phyloP scores from a whole-genome alignment of 2,329 filamentous ascomycete genomes.

The Hypomyces rosellus region DNA sequence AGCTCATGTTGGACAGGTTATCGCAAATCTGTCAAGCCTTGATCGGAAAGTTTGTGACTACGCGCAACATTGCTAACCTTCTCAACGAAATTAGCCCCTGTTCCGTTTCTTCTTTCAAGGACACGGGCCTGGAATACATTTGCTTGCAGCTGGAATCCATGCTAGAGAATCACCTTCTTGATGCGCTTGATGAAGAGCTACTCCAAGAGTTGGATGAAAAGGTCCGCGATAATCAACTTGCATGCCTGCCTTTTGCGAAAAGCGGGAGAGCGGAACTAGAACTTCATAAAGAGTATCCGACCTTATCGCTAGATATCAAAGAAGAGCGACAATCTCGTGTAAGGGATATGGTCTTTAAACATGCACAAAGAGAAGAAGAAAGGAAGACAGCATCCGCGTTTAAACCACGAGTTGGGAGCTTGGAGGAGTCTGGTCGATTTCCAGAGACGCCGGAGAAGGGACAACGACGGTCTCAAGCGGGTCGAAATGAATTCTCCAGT shows the following conservation, averaged over 20 bases:
- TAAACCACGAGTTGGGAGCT: slow-evolving; percentile 52
- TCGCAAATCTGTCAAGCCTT: slow-evolving; percentile 84
- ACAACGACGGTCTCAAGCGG: slow-evolving; percentile 40
- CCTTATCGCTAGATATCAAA: slow-evolving; percentile 57
- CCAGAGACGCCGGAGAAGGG: slow-evolving; percentile 38
- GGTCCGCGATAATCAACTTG: slow-evolving; percentile 75
- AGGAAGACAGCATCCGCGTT: slow-evolving; percentile 54
- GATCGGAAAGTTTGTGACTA: slow-evolving; percentile 77
- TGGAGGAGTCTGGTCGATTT: slow-evolving; percentile 52
- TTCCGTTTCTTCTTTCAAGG: slow-evolving; percentile 77
- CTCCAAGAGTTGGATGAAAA: slow-evolving; percentile 71
- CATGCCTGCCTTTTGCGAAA: slow-evolving; percentile 68
- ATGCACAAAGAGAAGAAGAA: slow-evolving; percentile 58
- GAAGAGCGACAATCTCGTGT: slow-evolving; percentile 65
- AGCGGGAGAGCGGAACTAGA: slow-evolving; percentile 64
- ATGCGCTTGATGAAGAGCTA: slow-evolving; percentile 80
- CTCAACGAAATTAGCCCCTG: slow-evolving; percentile 83
- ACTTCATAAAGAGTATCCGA: slow-evolving; percentile 59
- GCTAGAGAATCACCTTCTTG: slow-evolving; percentile 82
- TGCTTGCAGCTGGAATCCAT: slow-evolving; percentile 87
- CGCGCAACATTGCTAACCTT: slow-evolving; percentile 77
- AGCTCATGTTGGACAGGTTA: slow-evolving; percentile 88
- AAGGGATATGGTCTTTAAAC: slow-evolving; percentile 68
- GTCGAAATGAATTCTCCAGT: slow-evolving; percentile 52
- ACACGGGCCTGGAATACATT: slow-evolving; percentile 82